These are phyloP conservation scores for Thielaviopsis musarum DNA, from an alignment of 2,329 filamentous ascomycete genomes.

Conservation along the genomic window DNA sequence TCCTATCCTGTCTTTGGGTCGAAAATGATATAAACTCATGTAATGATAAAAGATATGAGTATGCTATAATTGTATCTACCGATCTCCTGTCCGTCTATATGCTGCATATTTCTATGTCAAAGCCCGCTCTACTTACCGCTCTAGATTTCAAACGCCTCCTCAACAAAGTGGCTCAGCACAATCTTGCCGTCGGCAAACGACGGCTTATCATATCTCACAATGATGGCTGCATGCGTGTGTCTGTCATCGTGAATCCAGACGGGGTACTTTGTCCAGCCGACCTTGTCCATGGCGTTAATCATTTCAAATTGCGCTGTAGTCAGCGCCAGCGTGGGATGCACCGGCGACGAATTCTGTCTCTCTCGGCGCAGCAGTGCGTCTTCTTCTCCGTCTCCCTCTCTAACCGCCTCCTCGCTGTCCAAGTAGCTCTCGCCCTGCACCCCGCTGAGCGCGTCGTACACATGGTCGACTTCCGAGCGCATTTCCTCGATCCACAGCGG, in stretches of 20 bases:
- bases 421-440: slow-evolving; percentile 57
- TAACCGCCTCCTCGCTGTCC: slow-evolving; percentile 32
- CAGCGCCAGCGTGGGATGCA: slow-evolving; percentile 54
- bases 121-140: neutral
- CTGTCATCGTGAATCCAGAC: slow-evolving; percentile 59
- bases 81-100: neutral
- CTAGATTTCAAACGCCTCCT: slow-evolving; percentile 43
- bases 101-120: neutral
- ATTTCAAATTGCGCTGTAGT: slow-evolving; percentile 70
- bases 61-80: neutral
- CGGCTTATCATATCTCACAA: slow-evolving; percentile 53
- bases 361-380: slow-evolving; percentile 22
- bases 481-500: slow-evolving; percentile 62
- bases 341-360: slow-evolving; percentile 24
- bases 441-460: slow-evolving; percentile 56
- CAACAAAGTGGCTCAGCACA: slow-evolving; percentile 67
- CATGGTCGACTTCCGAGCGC: slow-evolving; percentile 58
- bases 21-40: neutral
- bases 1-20: neutral
- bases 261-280: slow-evolving; percentile 47
- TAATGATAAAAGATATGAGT: neutral
- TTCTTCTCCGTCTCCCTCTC: slow-evolving; percentile 22
- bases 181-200: slow-evolving; percentile 59
- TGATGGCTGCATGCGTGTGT: slow-evolving; percentile 85
- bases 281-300: slow-evolving; percentile 56